Evolutionary conservation across 2,329 filamentous ascomycete genomes (phyloP), one percentile per base, ranked within the genome.

Genomic region (Phaeosphaeriaceae sp.): DNA sequence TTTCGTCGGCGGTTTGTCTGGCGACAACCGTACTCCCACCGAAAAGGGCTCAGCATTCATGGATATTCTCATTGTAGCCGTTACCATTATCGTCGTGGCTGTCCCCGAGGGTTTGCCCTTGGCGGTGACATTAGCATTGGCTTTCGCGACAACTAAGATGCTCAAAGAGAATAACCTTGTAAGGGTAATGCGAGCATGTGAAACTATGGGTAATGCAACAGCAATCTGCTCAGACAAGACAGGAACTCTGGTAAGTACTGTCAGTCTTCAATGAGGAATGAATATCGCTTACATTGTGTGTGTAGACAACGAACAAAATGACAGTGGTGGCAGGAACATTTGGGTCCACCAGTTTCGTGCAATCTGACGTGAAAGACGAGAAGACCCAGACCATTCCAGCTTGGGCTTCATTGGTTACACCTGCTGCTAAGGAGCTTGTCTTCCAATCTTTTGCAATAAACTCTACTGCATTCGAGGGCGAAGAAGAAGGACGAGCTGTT

Each of bases 391-490:
- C 66, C 17, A 74, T 39, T 49, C 76, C 76, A 3, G 72, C 70
- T 4, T 76, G 71, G 51, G 78, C 64, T 13, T 60, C 77, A 0
- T 64, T 86, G 68, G 52, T 80, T 5, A 76, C 72, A 13, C 70
- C 66, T 1, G 73, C 72, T 16, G 48, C 61, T 12, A 68, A 67
- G 42, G 44, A 60, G 4, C 53, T 66, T n/a, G 38, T 72, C 20
- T 50, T 62, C 3, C 63, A 70, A 9, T 68, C 69, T 3, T 54
- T 72, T 23, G 64, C 67, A n/a, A 63, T 69, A 51, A 72, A 79
- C 71, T 83, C 81, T 0, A 83, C 81, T 0, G 81, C 81, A 0
- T 83, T 84, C 40, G 81, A 84, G 54, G 61, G 61, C 5, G 56
- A 60, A 39, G 63, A 67, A 16, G 61, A 66, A 1, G 78, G 79